Base-by-base conservation (phyloP, 1,284 basidiomycete genomes). In the Dichomitus squalens region DNA sequence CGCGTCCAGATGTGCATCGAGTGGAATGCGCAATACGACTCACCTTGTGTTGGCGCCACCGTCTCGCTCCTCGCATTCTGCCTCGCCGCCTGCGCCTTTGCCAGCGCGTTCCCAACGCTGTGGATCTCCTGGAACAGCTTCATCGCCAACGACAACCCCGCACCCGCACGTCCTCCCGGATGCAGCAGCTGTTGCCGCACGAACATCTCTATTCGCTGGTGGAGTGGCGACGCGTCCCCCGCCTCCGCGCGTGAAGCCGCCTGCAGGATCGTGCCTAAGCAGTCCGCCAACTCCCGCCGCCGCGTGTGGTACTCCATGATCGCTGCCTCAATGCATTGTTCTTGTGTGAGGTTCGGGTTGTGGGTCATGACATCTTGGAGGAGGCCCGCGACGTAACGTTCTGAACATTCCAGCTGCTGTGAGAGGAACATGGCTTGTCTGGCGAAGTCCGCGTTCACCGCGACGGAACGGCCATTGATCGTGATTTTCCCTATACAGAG, bases 401-500 rank as follows among this genome's bases (percentile, higher is more conserved):
- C 92, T 5, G 92, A 93, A 63, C 84, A 86, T 66, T 84, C 79
- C 53, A 95, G 84, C 57, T 91, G 84, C 66, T 88, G 83, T 0
- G 92, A 84, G 52, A 93, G 80, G 71, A 91, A 91, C 57, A 87
- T 70, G 57, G 81, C 83, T 68, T 92, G 91, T 54, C 82, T 83
- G n/a, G 82, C 84, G 71, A 88, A 92, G 69, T 90, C 87, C 31
- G 78, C 72, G 68, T 91, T 93, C 62, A 89, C 80, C 3, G 81
- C 83, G 49, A 88, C 77, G 23, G 81, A 75, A 65, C 79, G 81
- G 44, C 86, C 87, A 50, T 85, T 72, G 20, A 90, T 75, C 0
- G 75, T 70, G 21, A 81, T 81, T 72, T 81, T 88, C 58, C 90
- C 90, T 92, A 65, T 5, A 34, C 48, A 35, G n/a, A n/a, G 21